phyloP scores from a whole-genome alignment of 345 rosid species.

The Citrus australasica region DNA sequence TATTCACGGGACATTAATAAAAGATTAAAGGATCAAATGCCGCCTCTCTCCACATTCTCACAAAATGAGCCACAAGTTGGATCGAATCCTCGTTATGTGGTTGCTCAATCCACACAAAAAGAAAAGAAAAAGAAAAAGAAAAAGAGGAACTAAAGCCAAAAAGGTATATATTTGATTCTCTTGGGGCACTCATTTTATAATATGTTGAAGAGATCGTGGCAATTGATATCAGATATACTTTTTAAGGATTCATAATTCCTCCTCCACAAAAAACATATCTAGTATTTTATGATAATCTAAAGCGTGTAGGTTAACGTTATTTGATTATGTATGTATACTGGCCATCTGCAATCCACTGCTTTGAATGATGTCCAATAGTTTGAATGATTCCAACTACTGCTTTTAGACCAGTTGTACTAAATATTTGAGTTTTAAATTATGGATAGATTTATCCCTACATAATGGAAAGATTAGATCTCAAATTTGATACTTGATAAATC shows the following conservation, averaged over 20 bases:
- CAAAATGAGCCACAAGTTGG: not conserved
- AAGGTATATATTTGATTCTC: constrained; percentile 3
- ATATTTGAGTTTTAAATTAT: too few relatives aligned
- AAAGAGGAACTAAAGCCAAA: not conserved
- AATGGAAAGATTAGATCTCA: too few relatives aligned
- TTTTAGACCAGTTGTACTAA: too few relatives aligned
- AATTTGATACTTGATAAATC: too few relatives aligned
- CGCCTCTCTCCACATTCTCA: not conserved
- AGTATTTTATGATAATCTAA: constrained; percentile 7
- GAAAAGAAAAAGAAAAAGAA: not conserved
- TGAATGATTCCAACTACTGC: not conserved
- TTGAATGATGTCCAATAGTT: constrained; percentile 8
- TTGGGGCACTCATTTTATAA: constrained; percentile 10
- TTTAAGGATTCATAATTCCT: constrained; percentile 19
- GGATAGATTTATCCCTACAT: too few relatives aligned
- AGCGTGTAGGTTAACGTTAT: constrained; percentile 3
- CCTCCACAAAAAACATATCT: constrained; percentile 10
- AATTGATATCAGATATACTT: constrained; percentile 10
- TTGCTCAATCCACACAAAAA: constrained; percentile 2
- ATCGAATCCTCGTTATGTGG: not conserved
- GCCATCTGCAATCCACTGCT: constrained; percentile 9
- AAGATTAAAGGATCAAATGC: not conserved
- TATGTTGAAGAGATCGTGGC: constrained; percentile 10
- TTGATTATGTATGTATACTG: not conserved
- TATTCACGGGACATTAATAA: too few relatives aligned